Base-by-base conservation (phyloP, 306 rosid genomes). In the Prinsepia uniflora region DNA sequence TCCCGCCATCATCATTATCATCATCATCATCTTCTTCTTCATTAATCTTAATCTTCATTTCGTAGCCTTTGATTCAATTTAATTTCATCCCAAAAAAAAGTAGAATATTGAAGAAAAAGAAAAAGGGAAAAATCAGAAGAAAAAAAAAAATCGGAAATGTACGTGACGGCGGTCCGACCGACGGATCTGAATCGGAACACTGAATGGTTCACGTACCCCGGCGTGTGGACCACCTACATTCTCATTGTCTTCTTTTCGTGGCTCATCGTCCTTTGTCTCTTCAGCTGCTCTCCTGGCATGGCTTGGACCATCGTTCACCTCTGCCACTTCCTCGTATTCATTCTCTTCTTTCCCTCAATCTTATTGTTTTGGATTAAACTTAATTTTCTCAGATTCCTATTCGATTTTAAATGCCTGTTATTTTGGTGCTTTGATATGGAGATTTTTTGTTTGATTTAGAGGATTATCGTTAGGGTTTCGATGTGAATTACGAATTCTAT, bases 111-210 rank as follows among this genome's bases (percentile, higher is more conserved):
- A 24, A 24, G 30, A 24, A 24, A 20, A 20, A 63, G 20, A 22
- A 6, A 46, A 36, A 24, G 10, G 14, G 30, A 30, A 14, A 48
- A 20, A 19, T n/a, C n/a, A n/a, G n/a, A 40, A 47, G 10, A 34
- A 59, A 60, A 60, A 39, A 8, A 40, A 20, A 44, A 41, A 36
- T 34, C 20, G 45, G 68, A 62, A 50, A 81, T 81, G 84, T 81
- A 81, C 45, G 84, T 81, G 9, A 65, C 71, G 77, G 77, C 82
- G 72, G 70, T 39, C 13, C 82, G 80, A 17, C 53, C 85, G 74
- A 66, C 85, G 71, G 85, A 81, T 81, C 79, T 81, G 85, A 81
- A 81, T 69, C 72, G 76, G 82, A 81, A 81, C 71, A 81, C 85
- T 8, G 85, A 81, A 50, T 81, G 85, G 85, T 81, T 81, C 64